phyloP scores from a whole-genome alignment of 306 rosid species.

The Alnus glutinosa region DNA sequence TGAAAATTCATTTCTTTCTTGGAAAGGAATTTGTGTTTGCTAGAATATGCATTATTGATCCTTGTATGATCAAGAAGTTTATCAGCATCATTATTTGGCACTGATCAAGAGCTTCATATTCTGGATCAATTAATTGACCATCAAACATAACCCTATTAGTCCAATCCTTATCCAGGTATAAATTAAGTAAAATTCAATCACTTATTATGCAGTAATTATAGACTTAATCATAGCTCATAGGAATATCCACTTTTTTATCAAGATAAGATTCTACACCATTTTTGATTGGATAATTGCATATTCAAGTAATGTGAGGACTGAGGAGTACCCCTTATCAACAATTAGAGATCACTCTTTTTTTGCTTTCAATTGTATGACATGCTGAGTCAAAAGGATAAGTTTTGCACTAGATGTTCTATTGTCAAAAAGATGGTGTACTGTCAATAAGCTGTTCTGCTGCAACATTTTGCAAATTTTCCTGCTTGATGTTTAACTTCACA shows the following conservation, averaged over 20 bases:
- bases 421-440: constrained; percentile 23
- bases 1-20: neutral
- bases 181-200: constrained; percentile 8
- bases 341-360: constrained; percentile 1
- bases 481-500: constrained; percentile 26
- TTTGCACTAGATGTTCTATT: constrained; percentile 29
- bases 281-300: constrained; percentile 43
- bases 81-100: neutral
- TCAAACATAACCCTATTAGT: neutral
- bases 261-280: constrained; percentile 43
- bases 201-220: neutral
- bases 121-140: neutral
- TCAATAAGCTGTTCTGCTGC: constrained; percentile 15
- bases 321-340: constrained; percentile 26
- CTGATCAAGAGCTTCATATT: neutral
- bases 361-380: constrained; percentile 12
- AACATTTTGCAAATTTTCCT: constrained; percentile 34
- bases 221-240: constrained; percentile 17
- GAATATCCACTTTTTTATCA: constrained; percentile 32
- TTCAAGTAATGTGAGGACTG: constrained; percentile 33
- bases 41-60: neutral
- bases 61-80: neutral
- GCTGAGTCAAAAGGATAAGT: constrained; percentile 52
- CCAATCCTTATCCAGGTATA: neutral
- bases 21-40: neutral